These are phyloP conservation scores for Phaeophleospora eucalypticola DNA, from an alignment of 2,329 filamentous ascomycete species.

Conservation along the genomic window DNA sequence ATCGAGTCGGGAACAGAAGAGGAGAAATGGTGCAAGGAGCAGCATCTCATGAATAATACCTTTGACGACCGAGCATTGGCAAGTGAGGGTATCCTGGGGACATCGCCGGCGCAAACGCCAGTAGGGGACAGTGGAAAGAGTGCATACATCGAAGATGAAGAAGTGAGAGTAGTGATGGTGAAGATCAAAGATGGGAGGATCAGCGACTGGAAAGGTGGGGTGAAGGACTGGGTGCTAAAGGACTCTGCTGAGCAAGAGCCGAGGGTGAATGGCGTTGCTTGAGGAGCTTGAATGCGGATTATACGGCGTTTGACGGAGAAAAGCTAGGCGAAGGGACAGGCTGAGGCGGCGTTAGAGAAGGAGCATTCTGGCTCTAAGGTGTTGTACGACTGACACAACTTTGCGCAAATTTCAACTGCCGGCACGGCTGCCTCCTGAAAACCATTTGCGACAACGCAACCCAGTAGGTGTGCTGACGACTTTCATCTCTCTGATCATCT, in stretches of 20 bases:
- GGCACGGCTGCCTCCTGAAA: no score
- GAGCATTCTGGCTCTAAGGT: no score
- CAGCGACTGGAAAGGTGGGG: constrained; percentile 91
- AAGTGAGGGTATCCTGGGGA: constrained; percentile 27
- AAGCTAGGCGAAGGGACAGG: no score
- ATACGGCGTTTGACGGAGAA: no score
- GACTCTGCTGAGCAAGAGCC: neutral
- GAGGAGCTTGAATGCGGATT: no score
- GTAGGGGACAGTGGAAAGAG: constrained; percentile 50
- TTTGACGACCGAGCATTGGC: constrained; percentile 25
- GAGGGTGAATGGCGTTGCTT: constrained; percentile 9
- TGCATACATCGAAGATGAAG: constrained; percentile 73
- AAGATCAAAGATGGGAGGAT: constrained; percentile 79
- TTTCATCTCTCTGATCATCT: no score
- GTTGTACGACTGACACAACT: no score
- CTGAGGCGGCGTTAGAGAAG: no score
- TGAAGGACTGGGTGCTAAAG: constrained; percentile 65
- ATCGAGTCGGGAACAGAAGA: constrained; percentile 71
- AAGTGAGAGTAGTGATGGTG: constrained; percentile 84
- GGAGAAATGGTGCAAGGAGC: constrained; percentile 76
- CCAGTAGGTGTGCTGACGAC: no score
- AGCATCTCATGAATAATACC: constrained; percentile 88
- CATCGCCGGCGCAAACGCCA: constrained; percentile 20
- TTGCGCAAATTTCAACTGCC: no score
- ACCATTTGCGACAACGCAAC: no score